Evolutionary conservation across 371 early-diverging fungal genomes (phyloP), one percentile per base, ranked within the genome.

Genomic region (Circinella minor): DNA sequence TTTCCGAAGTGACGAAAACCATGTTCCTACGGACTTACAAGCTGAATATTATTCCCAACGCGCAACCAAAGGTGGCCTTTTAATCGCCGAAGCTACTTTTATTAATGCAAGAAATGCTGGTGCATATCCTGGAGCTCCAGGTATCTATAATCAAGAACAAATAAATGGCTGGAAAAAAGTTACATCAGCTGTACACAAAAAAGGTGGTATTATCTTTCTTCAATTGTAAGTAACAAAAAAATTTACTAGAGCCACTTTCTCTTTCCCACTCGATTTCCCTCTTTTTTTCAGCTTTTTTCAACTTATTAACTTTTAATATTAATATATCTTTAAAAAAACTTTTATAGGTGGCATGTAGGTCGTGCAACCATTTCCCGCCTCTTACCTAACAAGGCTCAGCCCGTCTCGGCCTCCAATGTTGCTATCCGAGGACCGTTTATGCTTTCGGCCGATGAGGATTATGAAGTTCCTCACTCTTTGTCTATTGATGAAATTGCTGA

Each of bases 11-110:
- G 39, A 64, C 14, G 70, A 55, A 4, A 34, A 69, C 11, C 61
- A 69, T 51, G 69, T 43, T 9, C 85, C 88, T 1, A 80, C 80
- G 20, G 78, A 77, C 66, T 67, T 85, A 15, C 69, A 77, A 63
- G 78, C 72, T 8, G 80, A 84, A 61, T 87, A 90, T 70, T 91
- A 90, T 66, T 70, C 39, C 4, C 90, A 91, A 73, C 81, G 92
- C 48, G 82, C 88, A 4, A 78, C 82, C 17, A 34, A 48, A 13
- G 88, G 88, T 46, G 90, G 89, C 34, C 69, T 91, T 4, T 63
- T 89, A 46, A 80, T 91, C 38, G 76, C 84, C 15, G 91, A 90
- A 74, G 91, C 83, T 8, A 85, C 87, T 1, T 65, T 82, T 11
- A 79, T 85, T 61, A 66, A 72, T 34, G 81, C 80, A n/a, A 27